Evolutionary conservation across 2,329 filamentous ascomycete species (phyloP).

Genomic region (Colletotrichum sansevieriae): DNA sequence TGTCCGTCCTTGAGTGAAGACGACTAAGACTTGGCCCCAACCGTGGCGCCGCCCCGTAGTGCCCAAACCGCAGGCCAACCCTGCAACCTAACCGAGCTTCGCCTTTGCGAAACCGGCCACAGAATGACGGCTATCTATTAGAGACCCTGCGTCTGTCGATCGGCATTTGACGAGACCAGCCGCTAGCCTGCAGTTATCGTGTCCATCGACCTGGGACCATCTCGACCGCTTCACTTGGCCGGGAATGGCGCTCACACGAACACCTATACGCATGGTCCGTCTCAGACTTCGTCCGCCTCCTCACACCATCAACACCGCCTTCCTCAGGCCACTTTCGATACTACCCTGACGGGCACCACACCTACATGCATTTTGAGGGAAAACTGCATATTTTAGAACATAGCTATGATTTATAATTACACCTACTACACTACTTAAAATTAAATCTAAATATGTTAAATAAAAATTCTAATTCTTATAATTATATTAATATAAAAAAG

Average conservation of each 20-base stretch:
- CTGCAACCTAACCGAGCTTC: neutral
- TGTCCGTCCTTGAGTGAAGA: neutral
- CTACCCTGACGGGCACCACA: no score
- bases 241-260: constrained; percentile 12
- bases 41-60: neutral
- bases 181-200: constrained; percentile 16
- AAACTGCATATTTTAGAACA: no score
- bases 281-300: constrained; percentile 14
- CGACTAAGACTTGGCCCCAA: neutral
- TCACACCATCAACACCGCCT: constrained; percentile 21
- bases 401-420: no score
- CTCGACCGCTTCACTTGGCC: constrained; percentile 2
- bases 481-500: no score
- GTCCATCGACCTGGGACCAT: no score
- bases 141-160: constrained; percentile 22
- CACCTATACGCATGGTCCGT: constrained; percentile 20
- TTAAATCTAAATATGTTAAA: no score
- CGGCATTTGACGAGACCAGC: constrained; percentile 31
- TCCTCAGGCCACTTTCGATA: constrained; percentile 35
- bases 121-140: constrained; percentile 4
- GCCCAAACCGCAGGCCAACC: neutral
- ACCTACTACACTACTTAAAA: no score
- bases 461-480: no score
- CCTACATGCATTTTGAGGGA: no score
- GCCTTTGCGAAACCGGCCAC: constrained; percentile 33